These are phyloP conservation scores for Grigorovia yakushimaensis DNA, from an alignment of 805 yeast genomes.

Conservation along the genomic window DNA sequence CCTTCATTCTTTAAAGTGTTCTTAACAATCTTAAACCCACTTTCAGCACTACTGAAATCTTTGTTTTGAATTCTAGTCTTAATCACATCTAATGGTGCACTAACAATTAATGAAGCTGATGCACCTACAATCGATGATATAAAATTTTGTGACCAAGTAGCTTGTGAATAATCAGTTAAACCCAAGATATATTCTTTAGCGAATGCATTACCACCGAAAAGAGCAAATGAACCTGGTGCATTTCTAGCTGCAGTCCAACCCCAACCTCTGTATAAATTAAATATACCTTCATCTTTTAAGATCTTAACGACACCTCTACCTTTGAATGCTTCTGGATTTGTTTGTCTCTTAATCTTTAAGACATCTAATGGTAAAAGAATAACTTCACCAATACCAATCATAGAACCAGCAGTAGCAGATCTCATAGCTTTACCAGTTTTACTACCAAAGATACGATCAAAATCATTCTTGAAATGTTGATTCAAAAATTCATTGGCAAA, in stretches of 20 bases:
- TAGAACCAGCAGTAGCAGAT: slow-evolving; percentile 95
- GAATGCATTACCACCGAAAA: slow-evolving; percentile 97
- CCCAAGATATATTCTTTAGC: slow-evolving; percentile 94
- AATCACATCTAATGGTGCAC: slow-evolving; percentile 96
- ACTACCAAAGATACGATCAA: slow-evolving; percentile 72
- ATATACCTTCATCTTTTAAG: slow-evolving; percentile 73
- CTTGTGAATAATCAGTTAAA: slow-evolving; percentile 74
- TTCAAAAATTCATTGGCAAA: slow-evolving; percentile 89
- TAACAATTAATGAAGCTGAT: slow-evolving; percentile 88
- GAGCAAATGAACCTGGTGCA: slow-evolving; percentile 97
- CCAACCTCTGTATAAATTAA: slow-evolving; percentile 94
- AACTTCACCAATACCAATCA: slow-evolving; percentile 97
- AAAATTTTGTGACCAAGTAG: slow-evolving; percentile 93
- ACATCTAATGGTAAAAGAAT: slow-evolving; percentile 93
- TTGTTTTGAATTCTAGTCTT: slow-evolving; percentile 97
- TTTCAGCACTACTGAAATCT: slow-evolving; percentile 90
- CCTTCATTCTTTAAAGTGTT: slow-evolving; percentile 93
- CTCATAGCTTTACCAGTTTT: slow-evolving; percentile 96
- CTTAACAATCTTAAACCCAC: slow-evolving; percentile 85
- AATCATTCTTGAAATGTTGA: slow-evolving; percentile 57
- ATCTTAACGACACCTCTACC: slow-evolving; percentile 94
- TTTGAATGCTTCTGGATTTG: slow-evolving; percentile 98
- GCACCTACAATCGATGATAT: slow-evolving; percentile 94
- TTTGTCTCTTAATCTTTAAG: slow-evolving; percentile 95
- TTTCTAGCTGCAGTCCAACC: slow-evolving; percentile 99